A percentile compares a stretch with the other conserved stretches of the same genome.
Conservation (phyloP, 805 yeast species). For the Candida insectalens region DNA sequence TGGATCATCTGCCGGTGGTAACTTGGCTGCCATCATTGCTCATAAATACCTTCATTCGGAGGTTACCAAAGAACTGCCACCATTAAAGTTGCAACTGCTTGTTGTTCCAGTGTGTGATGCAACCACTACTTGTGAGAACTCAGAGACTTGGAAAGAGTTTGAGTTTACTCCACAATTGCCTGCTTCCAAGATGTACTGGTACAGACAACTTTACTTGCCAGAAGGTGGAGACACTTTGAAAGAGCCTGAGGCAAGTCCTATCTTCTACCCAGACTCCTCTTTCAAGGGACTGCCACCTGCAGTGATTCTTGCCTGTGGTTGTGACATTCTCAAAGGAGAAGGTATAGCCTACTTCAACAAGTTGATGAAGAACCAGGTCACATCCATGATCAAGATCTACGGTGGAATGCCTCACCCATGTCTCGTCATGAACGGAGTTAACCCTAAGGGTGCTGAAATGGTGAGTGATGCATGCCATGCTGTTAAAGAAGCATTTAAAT, state of each 20-base stretch:
- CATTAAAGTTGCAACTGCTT: slow-evolving; percentile 28
- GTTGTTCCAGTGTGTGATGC: slow-evolving; percentile 36
- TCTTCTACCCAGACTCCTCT: slow-evolving; percentile 29
- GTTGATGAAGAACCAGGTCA: slow-evolving; percentile 26
- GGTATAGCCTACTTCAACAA: slow-evolving; percentile 33
- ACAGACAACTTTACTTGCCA: slow-evolving; percentile 30
- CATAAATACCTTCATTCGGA: slow-evolving; percentile 24
- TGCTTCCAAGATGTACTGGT: slow-evolving; percentile 37
- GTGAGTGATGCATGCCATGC: slow-evolving; percentile 25
- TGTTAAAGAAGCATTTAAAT: slow-evolving; percentile 22
- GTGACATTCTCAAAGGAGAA: slow-evolving; percentile 35
- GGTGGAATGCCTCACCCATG: slow-evolving; percentile 39
- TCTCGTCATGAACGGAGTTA: slow-evolving; percentile 35
- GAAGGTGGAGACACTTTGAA: slow-evolving; percentile 27
- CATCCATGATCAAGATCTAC: slow-evolving; percentile 25
- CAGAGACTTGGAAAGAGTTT: slow-evolving; percentile 29
- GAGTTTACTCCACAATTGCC: slow-evolving; percentile 34
- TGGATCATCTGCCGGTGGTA: slow-evolving; percentile 40
- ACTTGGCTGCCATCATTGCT: slow-evolving; percentile 25
- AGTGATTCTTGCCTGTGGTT: slow-evolving; percentile 31
- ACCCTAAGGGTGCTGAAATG: slow-evolving; percentile 25
- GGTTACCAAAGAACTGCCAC: slow-evolving; percentile 8
- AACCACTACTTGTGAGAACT: slow-evolving; percentile 27
- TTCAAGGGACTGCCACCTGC: slow-evolving; percentile 32
- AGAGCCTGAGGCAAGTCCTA: slow-evolving; percentile 29